Evolutionary conservation across 306 rosid genomes (phyloP).

Genomic region (Prunus dulcis): DNA sequence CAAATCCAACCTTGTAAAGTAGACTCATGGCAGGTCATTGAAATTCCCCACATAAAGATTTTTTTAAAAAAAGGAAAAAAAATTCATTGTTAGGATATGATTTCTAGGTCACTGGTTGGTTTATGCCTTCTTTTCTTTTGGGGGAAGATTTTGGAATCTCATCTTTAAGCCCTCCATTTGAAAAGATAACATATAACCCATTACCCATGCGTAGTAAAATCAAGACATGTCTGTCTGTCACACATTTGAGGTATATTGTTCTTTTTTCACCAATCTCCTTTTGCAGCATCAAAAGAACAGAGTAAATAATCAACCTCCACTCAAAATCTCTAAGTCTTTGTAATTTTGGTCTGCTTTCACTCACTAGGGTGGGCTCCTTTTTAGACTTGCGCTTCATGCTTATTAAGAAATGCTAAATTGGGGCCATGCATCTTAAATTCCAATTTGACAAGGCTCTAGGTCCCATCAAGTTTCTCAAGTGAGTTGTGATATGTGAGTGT

Average conservation of each 20-base stretch:
- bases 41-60: constrained; percentile 47
- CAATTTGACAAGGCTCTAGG: constrained; percentile 34
- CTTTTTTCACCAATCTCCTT: not conserved
- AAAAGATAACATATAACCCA: constrained; percentile 32
- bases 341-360: constrained; percentile 22
- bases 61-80: no score
- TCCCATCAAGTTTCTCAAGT: constrained; percentile 31
- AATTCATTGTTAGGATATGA: constrained; percentile 46
- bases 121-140: constrained; percentile 33
- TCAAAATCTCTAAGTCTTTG: not conserved
- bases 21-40: constrained; percentile 52
- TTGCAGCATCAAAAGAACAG: not conserved
- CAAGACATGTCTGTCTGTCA: constrained; percentile 29
- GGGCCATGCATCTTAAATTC: constrained; percentile 32
- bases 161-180: constrained; percentile 54
- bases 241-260: not conserved
- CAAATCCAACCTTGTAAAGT: constrained; percentile 51
- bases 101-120: constrained; percentile 48
- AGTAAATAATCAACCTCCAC: not conserved
- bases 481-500: constrained; percentile 35
- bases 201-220: constrained; percentile 43
- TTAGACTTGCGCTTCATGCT: constrained; percentile 42
- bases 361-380: constrained; percentile 24
- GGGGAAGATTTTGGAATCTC: constrained; percentile 44
- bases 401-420: constrained; percentile 31